Base-by-base conservation (phyloP, 345 rosid species). In the Bruguiera gymnorhiza region DNA sequence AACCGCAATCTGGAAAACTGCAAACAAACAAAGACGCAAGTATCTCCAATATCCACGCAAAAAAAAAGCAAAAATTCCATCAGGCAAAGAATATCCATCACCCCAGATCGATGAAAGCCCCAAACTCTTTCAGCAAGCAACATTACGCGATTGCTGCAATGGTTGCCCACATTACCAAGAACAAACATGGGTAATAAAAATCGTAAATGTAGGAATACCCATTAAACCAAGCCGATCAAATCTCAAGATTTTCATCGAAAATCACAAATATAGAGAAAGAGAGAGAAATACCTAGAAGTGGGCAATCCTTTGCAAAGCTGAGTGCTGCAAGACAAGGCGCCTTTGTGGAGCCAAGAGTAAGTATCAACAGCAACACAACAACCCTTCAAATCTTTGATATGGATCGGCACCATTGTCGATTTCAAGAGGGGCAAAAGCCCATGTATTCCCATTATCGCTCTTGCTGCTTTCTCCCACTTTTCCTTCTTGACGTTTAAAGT, bases 331-430 rank as follows among this genome's bases (percentile, higher is more conserved):
- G 89, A 83, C 69, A 89, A 66, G 0, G 94, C 94, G 4, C 94
- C 91, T 73, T 83, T 89, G 79, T 89, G 94, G 63, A 95, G 92
- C 99, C 97, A 95, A 32, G 97, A 95, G 68, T 92, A 95, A 57
- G 97, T 88, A 71, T 95, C 99, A 34, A 95, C 83, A 46, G 99
- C 99, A 59, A 90, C 99, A 34, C 55, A 62, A 70, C 86, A 88
- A 60, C 93, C 97, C 61, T 89, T 81, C 62, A 95, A 86, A 34
- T 92, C 92, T 72, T 85, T 87, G 63, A 87, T 68, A 72, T 92
- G 97, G 24, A 86, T 65, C 32, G 97, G 89, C 53, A 54, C 78
- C 96, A 95, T 95, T 62, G 76, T 90, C 60, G 97, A 89, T 81
- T 92, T 92, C 78, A 95, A 71, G 46, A 87, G 87, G 51, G 99